Percentiles rank a stretch among this genome's conserved stretches.
These are phyloP conservation scores for Silybum marianum DNA, from an alignment of 129 eudicot species.

Conservation along the genomic window DNA sequence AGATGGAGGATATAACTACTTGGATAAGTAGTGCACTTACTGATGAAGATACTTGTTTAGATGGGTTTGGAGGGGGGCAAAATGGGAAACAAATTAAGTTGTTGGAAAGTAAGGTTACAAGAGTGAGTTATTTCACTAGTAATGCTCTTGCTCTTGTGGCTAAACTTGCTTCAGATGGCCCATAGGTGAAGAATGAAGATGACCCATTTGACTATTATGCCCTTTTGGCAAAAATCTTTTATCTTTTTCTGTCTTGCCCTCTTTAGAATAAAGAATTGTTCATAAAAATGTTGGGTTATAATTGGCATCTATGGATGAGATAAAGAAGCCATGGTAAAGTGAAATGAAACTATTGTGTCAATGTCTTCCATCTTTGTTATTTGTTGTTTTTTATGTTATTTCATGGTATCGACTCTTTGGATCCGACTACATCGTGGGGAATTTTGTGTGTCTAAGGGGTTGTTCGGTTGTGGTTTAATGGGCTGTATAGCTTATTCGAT, in stretches of 20 bases:
- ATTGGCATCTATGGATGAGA: constrained; percentile 5
- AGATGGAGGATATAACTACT: constrained; percentile 76
- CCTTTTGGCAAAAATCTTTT: constrained; percentile 17
- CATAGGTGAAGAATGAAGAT: constrained; percentile 6
- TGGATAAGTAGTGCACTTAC: constrained; percentile 92
- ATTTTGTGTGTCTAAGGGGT: neutral
- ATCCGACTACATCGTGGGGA: neutral
- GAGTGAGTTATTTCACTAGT: constrained; percentile 64
- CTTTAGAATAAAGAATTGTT: constrained; percentile 9
- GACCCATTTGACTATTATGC: constrained; percentile 21
- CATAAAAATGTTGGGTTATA: constrained; percentile 17
- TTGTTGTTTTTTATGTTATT: neutral
- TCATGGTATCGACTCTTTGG: neutral
- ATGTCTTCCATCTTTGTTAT: neutral
- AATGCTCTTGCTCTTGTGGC: constrained; percentile 87
- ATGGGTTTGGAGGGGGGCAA: constrained; percentile 64
- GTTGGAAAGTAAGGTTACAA: constrained; percentile 46
- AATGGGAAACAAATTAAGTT: constrained; percentile 33
- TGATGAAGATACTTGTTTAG: constrained; percentile 81
- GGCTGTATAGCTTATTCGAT: neutral
- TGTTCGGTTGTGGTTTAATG: neutral
- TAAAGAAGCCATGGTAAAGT: constrained; percentile 13
- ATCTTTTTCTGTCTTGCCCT: neutral
- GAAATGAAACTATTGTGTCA: constrained; percentile 7
- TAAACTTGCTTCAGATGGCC: constrained; percentile 77